phyloP scores from a whole-genome alignment of 1,284 basidiomycete species.

The Trametes sp. region DNA sequence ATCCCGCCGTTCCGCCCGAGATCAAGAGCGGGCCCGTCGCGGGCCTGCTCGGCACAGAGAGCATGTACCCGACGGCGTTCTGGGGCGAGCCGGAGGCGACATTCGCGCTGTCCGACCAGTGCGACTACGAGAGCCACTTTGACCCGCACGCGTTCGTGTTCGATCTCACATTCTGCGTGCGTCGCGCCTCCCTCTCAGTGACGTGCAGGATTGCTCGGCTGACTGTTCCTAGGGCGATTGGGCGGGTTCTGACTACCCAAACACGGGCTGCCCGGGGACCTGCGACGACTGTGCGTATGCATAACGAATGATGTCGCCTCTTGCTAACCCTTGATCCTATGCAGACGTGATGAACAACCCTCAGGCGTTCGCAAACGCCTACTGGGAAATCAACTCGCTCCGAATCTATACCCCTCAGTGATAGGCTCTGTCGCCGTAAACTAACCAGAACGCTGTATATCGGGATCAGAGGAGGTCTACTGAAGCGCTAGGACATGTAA shows the following conservation, averaged over 20 bases:
- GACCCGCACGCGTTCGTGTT: constrained; percentile 59
- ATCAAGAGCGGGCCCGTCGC: constrained; percentile 37
- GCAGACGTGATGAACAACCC: constrained; percentile 61
- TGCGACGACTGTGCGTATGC: constrained; percentile 52
- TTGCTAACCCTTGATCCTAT: not conserved
- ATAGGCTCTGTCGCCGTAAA: not conserved
- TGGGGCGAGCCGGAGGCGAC: constrained; percentile 58
- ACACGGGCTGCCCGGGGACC: constrained; percentile 44
- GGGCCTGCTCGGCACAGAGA: constrained; percentile 13
- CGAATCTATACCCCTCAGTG: constrained; percentile 54
- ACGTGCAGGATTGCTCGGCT: not conserved
- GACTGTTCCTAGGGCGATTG: constrained; percentile 55
- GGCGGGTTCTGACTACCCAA: constrained; percentile 49
- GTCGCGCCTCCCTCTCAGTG: constrained; percentile 25
- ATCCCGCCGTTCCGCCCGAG: constrained; percentile 48
- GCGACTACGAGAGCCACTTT: constrained; percentile 55
- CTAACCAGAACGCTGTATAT: too few relatives aligned
- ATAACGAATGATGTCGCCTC: not conserved
- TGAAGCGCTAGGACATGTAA: too few relatives aligned
- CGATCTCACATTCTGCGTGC: constrained; percentile 61
- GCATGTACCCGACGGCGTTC: constrained; percentile 42
- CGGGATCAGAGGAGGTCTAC: too few relatives aligned
- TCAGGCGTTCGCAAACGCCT: constrained; percentile 59
- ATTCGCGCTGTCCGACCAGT: constrained; percentile 53
- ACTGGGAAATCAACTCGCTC: constrained; percentile 69